These are phyloP conservation scores for Ophioceras dolichostomum DNA, from an alignment of 2,329 filamentous ascomycete species.

Conservation along the genomic window DNA sequence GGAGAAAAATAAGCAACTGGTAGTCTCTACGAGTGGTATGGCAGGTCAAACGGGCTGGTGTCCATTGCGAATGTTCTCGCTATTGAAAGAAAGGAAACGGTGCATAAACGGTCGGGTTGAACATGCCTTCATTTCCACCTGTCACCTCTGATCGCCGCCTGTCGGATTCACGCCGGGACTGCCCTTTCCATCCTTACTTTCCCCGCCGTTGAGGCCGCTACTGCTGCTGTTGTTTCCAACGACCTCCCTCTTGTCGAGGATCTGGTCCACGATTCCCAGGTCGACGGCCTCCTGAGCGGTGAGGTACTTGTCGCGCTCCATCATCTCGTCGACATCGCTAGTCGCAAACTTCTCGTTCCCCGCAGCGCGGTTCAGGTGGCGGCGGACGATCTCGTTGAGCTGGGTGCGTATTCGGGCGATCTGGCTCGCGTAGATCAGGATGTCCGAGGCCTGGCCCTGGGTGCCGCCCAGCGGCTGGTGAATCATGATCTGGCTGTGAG, in stretches of 20 bases:
- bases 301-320: conserved; percentile 96
- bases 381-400: conserved; percentile 80
- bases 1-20: no score
- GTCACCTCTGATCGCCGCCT: no score
- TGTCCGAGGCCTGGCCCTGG: conserved; percentile 59
- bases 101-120: no score
- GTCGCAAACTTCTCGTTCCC: conserved; percentile 64
- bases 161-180: conserved; percentile 6
- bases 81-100: no score
- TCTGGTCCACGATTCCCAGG: conserved; percentile 84
- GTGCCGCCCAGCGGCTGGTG: conserved; percentile 82
- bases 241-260: conserved; percentile 61
- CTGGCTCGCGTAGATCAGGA: conserved; percentile 94
- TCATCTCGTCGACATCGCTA: conserved; percentile 81
- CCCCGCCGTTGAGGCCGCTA: conserved; percentile 28
- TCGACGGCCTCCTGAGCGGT: conserved; percentile 79
- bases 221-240: no score
- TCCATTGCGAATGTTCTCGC: no score
- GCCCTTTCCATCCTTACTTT: conserved; percentile 11
- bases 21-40: no score
- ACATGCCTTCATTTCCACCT: no score
- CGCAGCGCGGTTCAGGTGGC: conserved; percentile 69
- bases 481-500: conserved; percentile 94
- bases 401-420: conserved; percentile 77
- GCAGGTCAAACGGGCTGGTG: no score